Base-by-base conservation (phyloP, 208 protist species). In the Leishmania lainsoni region DNA sequence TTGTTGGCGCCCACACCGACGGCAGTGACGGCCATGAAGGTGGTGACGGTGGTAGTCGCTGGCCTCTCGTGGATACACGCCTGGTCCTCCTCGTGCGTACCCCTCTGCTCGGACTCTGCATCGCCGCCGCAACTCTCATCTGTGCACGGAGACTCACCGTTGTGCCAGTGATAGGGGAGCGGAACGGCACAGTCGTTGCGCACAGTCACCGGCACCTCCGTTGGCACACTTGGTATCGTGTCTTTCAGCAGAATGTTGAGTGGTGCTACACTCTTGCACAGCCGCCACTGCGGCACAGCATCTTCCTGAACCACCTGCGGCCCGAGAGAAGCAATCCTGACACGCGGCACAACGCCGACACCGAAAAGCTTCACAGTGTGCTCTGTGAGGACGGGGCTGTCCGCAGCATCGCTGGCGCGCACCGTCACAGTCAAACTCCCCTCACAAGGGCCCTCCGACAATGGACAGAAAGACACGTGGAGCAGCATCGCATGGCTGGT, bases 341-440 rank as follows among this genome's bases (percentile, higher is more conserved):
- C 85, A n/a, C 81, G 86, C 32, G 94, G 94, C n/a, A 95, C 81
- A 22, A 95, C 88, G 45, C 87, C 90, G 51, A 88, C 84, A 32
- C 92, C 94, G 32, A 56, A 66, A 26, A 97, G 83, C 49, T 66
- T 66, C 74, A 95, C 93, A 3, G 59, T 71, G 75, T 95, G 91
- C 81, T 92, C 82, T 17, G 88, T 42, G 5, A 97, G 78, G 32
- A 96, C 83, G 2, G 87, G 81, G 54, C 84, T 83, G n/a, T 75
- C 80, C 16, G 71, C 39, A 12, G 84, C 79, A 70, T 75, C 81
- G 58, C 39, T 77, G 26, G 90, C 91, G 8, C 84, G 82, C 75
- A 91, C 90, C n/a, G 85, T 79, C 22, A 94, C 86, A 3, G 80
- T 77, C 73, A 97, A 65, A 26, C 83, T 78, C 5, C 86, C 81